Evolutionary conservation across 495 filamentous ascomycete genomes (phyloP), one percentile per base, ranked within the genome.

Genomic region (Tirmania nivea): DNA sequence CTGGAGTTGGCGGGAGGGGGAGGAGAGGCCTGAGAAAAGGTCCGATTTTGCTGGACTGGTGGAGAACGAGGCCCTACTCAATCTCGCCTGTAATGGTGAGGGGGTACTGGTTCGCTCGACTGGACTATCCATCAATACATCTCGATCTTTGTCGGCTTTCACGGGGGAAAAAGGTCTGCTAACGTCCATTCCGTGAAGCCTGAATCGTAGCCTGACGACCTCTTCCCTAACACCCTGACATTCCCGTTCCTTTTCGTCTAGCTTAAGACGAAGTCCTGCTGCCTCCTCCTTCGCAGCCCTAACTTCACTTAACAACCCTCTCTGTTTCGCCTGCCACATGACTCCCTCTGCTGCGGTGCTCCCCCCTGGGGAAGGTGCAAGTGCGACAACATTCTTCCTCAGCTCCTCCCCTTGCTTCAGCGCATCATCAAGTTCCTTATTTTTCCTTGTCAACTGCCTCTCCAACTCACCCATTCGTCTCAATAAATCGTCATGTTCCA

Each of bases 401-500:
- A 61, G 51, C 21, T 61, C 55, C 37, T 55, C 52, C 19, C 57
- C 59, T 25, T 48, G 39, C 5, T 6, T 14, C 14, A 45, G 39
- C 5, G 39, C 39, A 45, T 45, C 39, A 19, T 45, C 39, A 19
- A 45, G 39, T 19, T 45, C 55, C 19, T 54, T 51, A 25, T 52
- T 63, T 20, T 42, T 59, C 48, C 55, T 52, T 34, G 60, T 55
- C 25, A 63, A 60, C 61, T 56, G 62, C 49, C 51, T 65, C 56
- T 76, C 76, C 39, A 80, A 63, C 0, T 66, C 63, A 17, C 62
- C 56, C 35, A 80, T 71, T 50, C 80, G 73, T 52, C 75, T 74
- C 58, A 75, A 71, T 9, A 83, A 68, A 17, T 73, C 71, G 6
- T 73, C 69, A 11, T 78, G 77, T 59, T 81, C 81, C 52, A 74